Base-by-base conservation (phyloP, 2,329 filamentous ascomycete genomes). In the Geosmithia flava region DNA sequence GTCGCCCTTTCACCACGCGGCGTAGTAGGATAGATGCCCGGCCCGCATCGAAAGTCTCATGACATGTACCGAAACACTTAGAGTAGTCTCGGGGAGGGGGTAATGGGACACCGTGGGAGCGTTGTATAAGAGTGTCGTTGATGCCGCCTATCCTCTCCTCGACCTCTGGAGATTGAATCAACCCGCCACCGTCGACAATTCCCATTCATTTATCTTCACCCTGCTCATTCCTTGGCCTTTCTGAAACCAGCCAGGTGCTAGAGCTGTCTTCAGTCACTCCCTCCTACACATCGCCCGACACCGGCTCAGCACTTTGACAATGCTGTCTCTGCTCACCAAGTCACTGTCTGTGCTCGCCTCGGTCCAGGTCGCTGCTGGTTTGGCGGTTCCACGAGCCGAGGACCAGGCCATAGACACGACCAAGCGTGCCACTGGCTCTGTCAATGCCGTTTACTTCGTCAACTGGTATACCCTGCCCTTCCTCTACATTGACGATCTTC, bases 371-470 rank as follows among this genome's bases (percentile, higher is more conserved):
- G 43, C 54, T 39, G 37, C 56, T 7, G 52, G 53, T 17, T 45
- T 57, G 42, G 55, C 59, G 15, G 49, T 51, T 6, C 56, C 60
- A 7, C 46, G 55, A 17, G 30, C 40, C 2, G 47, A 29, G 33
- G 39, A 17, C 8, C 45, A 44, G 45, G 45, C 39, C 19, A 39
- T 55, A 20, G 47, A 55, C 20, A 20, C 56, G 23, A 45, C 54
- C 19, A 58, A 56, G 45, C 54, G 53, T 17, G 51, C 50, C 6
- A 51, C 47, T 42, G 59, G 58, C 42, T 56, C 53, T 13, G 47
- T 47, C 20, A 73, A 74, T 53, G 58, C 67, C 2, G 70, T 68
- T 10, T 73, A 71, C 53, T 72, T 71, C 48, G 66, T 65, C 44
- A 76, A 75, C 62, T 75, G 72, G 71, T 72, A 53, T 37, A 37